Evolutionary conservation across 78 protist species (phyloP).

Genomic region (Dictyostelium purpureum): DNA sequence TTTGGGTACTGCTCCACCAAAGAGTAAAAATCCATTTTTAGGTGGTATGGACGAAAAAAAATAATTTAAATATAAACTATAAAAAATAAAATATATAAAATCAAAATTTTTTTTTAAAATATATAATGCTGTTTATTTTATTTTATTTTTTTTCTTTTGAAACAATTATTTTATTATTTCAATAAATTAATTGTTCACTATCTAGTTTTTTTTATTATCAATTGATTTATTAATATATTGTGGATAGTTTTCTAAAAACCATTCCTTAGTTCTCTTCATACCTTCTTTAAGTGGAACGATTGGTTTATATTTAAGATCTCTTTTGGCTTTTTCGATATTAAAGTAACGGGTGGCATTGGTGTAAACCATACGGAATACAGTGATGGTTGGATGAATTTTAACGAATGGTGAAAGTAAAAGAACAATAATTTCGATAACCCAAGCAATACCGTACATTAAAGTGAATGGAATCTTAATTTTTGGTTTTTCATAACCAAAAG

Average conservation of each 20-base stretch:
- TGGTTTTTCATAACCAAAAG: constrained; percentile 69
- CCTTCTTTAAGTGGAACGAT: constrained; percentile 68
- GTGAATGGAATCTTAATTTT: constrained; percentile 24
- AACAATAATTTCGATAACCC: constrained; percentile 27
- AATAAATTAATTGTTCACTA: neutral
- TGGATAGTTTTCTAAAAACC: constrained; percentile 49
- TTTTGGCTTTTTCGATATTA: constrained; percentile 58
- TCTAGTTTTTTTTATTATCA: neutral
- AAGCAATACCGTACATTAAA: constrained; percentile 53
- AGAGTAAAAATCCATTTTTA: constrained; percentile 42
- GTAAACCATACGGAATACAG: constrained; percentile 53
- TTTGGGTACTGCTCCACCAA: constrained; percentile 77
- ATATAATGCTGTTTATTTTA: too few relatives aligned
- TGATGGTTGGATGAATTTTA: constrained; percentile 60
- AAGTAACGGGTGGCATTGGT: constrained; percentile 69
- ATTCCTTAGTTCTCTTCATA: constrained; percentile 54
- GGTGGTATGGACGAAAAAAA: neutral
- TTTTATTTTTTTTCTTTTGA: too few relatives aligned
- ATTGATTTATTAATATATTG: constrained; percentile 6
- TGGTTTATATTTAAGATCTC: constrained; percentile 65
- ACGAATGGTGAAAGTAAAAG: constrained; percentile 12
- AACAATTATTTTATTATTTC: neutral
- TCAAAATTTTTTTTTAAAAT: neutral
- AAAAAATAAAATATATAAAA: neutral
- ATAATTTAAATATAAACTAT: neutral